Evolutionary conservation across 345 rosid genomes (phyloP), one percentile per base, ranked within the genome.

Genomic region (Citrus inodora): DNA sequence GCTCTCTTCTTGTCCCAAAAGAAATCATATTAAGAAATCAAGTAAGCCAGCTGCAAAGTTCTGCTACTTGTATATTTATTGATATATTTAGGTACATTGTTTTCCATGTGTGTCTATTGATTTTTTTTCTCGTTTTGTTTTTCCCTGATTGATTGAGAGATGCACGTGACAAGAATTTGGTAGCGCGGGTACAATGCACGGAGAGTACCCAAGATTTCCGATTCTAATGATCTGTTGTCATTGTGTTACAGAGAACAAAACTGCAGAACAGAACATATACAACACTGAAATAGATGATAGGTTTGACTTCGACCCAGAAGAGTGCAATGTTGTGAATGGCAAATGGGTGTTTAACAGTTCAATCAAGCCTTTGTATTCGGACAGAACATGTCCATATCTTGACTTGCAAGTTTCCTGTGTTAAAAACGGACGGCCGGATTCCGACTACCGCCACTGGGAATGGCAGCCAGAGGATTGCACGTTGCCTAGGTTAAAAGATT

Each of bases 401-500:
- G 99, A 95, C 40, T 78, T 81, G 60, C 99, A 93, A 79, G 86
- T 95, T 77, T 78, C 94, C 61, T 95, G 98, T 59, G 86, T 84
- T 65, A 86, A 91, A 81, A 93, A 95, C 35, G 98, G 93, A 11
- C 80, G 89, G 51, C 86, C 35, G 53, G 94, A 95, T 71, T 86
- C 91, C 1, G 89, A 90, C 78, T 95, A 93, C 79, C 93, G 77
- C 19, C 88, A 86, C 51, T 95, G 98, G 99, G 94, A 89, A 76
- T 95, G 99, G 99, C 98, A 88, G 79, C 98, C 97, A 3, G 96
- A 92, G 42, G 99, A 95, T 74, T 95, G 99, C 69, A 83, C 86
- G 46, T 74, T 95, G 78, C 97, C 98, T 37, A 85, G 90, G 99
- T 93, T 32, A 61, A 33, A 25, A 53, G 22, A 53, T 53, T 53